Evolutionary conservation across 2,329 filamentous ascomycete species (phyloP), one percentile per base, ranked within the genome.

Genomic region (Fusarium azukiicola): DNA sequence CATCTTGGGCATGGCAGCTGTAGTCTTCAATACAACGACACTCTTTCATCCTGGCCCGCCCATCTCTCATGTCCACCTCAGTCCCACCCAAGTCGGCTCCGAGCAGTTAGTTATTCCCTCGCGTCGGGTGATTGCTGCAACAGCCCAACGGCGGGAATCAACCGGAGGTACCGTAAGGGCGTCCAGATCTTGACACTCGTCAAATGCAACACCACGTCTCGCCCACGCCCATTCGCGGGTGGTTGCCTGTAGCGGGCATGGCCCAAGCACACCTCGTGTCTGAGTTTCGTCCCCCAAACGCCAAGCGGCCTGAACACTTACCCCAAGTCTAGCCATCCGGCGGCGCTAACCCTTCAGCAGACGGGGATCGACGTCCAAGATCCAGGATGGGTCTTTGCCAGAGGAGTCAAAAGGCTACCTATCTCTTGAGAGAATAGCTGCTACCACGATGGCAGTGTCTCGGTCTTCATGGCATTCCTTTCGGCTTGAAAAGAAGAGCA

Each of bases 221-320:
- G 21, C 42, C 44, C 63, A 67, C 63, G n/a, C 63, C 23, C 46
- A 66, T 49, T 67, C 63, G 63, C 63, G n/a, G 46, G 19, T 19
- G 63, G 46, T 67, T 67, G 42, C 63, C 63, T 47, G 40, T 66
- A 27, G 42, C 12, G 63, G 63, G 13, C 63, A 66, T 66, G 63
- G 63, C 27, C 63, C 63, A 67, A 67, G 63, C 63, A 49, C 42
- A 32, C 46, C 63, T 36, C 23, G 61, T 67, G 63, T 49, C 63
- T 36, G 63, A 46, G 21, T 23, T 23, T 67, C 14, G 27, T 47
- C 63, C 63, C 44, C 63, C 27, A 46, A 50, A 38, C 23, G 42
- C 61, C 61, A 66, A 66, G 42, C 27, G 27, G 27, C 27, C 27
- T 46, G 16, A 27, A 67, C 23, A 36, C 63, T 38, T 67, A 50